Evolutionary conservation across 116 monocot species (phyloP).

Genomic region (Posidonia oceanica): DNA sequence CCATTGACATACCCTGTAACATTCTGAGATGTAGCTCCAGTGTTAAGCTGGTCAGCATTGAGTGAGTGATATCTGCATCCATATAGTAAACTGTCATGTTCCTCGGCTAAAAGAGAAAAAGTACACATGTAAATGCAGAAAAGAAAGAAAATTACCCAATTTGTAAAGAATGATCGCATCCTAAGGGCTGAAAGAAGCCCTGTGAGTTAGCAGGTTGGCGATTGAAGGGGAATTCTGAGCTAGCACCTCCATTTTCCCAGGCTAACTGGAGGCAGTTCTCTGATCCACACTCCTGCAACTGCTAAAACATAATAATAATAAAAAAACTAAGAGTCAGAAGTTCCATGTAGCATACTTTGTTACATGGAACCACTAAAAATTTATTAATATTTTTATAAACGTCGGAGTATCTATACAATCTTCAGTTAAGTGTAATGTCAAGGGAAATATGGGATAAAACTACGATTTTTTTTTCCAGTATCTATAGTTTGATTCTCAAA

Average conservation of each 20-base stretch:
- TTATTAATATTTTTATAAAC: too few relatives aligned
- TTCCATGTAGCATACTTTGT: too few relatives aligned
- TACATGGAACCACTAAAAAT: too few relatives aligned
- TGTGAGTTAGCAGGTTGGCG: not conserved
- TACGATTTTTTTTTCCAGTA: too few relatives aligned
- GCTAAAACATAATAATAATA: not conserved
- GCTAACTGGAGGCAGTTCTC: not conserved
- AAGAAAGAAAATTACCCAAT: not conserved
- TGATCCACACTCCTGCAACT: not conserved
- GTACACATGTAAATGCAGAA: not conserved
- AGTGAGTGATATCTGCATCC: not conserved
- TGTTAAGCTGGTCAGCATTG: not conserved
- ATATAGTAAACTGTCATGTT: not conserved
- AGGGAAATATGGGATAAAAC: too few relatives aligned
- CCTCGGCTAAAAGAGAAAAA: too few relatives aligned
- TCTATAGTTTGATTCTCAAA: too few relatives aligned
- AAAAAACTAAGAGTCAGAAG: too few relatives aligned
- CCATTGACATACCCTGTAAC: not conserved
- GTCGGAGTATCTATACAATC: too few relatives aligned
- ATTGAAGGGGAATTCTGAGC: not conserved
- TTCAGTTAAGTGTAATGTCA: too few relatives aligned
- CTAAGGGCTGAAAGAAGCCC: not conserved
- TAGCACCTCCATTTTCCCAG: not conserved
- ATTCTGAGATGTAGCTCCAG: not conserved
- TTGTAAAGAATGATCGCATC: not conserved